Percentiles rank a stretch among this genome's conserved stretches.
These are phyloP conservation scores for Gymnopus androsaceus DNA, from an alignment of 1,284 basidiomycete genomes.

Conservation along the genomic window DNA sequence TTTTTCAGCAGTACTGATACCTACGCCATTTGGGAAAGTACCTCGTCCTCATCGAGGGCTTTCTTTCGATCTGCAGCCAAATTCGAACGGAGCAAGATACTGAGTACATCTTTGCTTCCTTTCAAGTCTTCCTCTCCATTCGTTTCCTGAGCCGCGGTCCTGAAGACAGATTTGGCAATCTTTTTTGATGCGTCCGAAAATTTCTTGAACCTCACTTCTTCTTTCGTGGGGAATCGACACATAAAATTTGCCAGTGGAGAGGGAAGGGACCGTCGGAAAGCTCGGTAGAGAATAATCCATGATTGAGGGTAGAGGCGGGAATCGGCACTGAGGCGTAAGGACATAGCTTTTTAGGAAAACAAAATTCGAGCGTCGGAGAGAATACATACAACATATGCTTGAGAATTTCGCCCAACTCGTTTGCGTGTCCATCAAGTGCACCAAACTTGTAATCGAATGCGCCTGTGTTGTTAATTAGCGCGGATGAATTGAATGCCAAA, in stretches of 20 bases:
- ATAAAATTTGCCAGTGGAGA: background rate
- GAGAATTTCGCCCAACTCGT: slow-evolving; percentile 24
- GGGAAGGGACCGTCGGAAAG: background rate
- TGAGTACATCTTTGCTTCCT: slow-evolving; percentile 8
- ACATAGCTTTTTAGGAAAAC: background rate
- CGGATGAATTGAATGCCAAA: background rate
- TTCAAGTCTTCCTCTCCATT: background rate
- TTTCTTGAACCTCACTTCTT: slow-evolving; percentile 16
- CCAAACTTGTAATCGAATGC: slow-evolving; percentile 22
- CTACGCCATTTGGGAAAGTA: slow-evolving; percentile 29
- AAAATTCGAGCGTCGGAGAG: too few species aligned
- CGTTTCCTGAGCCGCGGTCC: background rate
- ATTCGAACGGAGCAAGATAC: slow-evolving; percentile 23
- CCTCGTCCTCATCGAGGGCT: slow-evolving; percentile 26
- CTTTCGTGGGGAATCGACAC: slow-evolving; percentile 2
- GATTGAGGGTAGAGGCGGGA: background rate
- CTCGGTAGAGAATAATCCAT: background rate
- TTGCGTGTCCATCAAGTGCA: slow-evolving; percentile 24
- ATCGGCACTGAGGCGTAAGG: background rate
- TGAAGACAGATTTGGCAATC: background rate
- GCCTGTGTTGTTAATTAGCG: slow-evolving; percentile 8
- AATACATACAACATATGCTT: slow-evolving; percentile 32
- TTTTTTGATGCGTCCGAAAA: background rate
- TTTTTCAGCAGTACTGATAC: background rate
- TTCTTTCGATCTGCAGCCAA: slow-evolving; percentile 19